Evolutionary conservation across 306 rosid species (phyloP).

Genomic region (Rosa persica): DNA sequence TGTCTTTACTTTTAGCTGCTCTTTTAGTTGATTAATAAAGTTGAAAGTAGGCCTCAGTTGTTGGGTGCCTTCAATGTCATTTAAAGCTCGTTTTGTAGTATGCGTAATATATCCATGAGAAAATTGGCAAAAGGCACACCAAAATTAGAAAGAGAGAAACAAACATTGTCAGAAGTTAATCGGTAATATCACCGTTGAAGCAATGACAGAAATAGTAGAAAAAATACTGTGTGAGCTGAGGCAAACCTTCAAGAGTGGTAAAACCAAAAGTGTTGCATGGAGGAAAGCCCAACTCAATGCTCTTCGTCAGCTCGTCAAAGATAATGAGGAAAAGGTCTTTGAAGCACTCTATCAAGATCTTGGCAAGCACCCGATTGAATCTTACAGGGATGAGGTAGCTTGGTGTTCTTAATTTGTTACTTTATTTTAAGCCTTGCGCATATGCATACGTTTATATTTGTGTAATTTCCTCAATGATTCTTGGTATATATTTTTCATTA

Average conservation of each 20-base stretch:
- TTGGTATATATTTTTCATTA: background rate
- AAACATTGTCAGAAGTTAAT: background rate
- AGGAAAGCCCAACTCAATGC: slow-evolving; percentile 69
- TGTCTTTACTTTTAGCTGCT: background rate
- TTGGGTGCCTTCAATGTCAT: slow-evolving; percentile 1
- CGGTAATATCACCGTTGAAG: slow-evolving; percentile 21
- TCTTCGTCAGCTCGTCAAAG: slow-evolving; percentile 51
- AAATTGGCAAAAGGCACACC: background rate
- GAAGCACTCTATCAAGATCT: slow-evolving; percentile 73
- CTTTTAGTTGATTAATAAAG: too few relatives aligned
- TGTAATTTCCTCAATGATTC: background rate
- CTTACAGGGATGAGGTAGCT: slow-evolving; percentile 77
- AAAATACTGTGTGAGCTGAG: slow-evolving; percentile 44
- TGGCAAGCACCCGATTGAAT: slow-evolving; percentile 76
- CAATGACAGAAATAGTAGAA: slow-evolving; percentile 25
- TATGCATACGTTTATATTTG: background rate
- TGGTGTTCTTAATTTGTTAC: background rate
- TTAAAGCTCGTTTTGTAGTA: background rate
- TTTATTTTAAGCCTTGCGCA: background rate
- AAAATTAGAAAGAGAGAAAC: background rate
- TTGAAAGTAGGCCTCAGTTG: background rate
- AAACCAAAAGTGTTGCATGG: slow-evolving; percentile 63
- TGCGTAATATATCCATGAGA: background rate
- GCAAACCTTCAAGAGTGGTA: slow-evolving; percentile 53
- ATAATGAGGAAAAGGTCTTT: slow-evolving; percentile 54